These are phyloP conservation scores for Thinopyrum elongatum DNA, from an alignment of 176 grass and related monocot species.

Conservation along the genomic window DNA sequence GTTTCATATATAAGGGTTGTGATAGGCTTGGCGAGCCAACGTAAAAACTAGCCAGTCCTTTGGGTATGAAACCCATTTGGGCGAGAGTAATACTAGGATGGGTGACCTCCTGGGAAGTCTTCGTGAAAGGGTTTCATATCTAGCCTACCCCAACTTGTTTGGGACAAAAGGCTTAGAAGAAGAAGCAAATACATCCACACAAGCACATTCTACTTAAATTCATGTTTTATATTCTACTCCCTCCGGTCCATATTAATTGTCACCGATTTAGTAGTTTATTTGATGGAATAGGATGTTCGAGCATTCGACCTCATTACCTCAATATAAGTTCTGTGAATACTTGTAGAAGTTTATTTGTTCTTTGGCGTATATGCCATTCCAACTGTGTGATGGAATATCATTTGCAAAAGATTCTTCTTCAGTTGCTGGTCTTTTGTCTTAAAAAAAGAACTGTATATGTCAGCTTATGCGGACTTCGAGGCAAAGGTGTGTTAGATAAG, in stretches of 20 bases:
- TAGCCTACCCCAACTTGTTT: too few relatives aligned
- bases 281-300: constrained; percentile 18
- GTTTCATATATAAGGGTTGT: too few relatives aligned
- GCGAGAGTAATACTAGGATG: too few relatives aligned
- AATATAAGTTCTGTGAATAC: constrained; percentile 17
- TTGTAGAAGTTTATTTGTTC: constrained; percentile 17
- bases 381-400: constrained; percentile 19
- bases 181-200: background rate
- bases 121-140: too few relatives aligned
- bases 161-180: too few relatives aligned
- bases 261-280: background rate
- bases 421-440: background rate
- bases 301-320: background rate
- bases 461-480: constrained; percentile 1
- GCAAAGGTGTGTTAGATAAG: constrained; percentile 24
- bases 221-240: constrained; percentile 1
- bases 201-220: constrained; percentile 27
- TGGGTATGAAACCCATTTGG: too few relatives aligned
- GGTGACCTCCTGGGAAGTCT: too few relatives aligned
- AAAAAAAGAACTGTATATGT: background rate
- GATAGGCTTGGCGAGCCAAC: too few relatives aligned
- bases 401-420: constrained; percentile 21
- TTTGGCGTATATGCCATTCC: constrained; percentile 1
- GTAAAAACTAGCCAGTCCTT: too few relatives aligned
- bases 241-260: too few relatives aligned